Evolutionary conservation across 208 protist species (phyloP), one percentile per base, ranked within the genome.

Genomic region (Trypanosoma conorhini): DNA sequence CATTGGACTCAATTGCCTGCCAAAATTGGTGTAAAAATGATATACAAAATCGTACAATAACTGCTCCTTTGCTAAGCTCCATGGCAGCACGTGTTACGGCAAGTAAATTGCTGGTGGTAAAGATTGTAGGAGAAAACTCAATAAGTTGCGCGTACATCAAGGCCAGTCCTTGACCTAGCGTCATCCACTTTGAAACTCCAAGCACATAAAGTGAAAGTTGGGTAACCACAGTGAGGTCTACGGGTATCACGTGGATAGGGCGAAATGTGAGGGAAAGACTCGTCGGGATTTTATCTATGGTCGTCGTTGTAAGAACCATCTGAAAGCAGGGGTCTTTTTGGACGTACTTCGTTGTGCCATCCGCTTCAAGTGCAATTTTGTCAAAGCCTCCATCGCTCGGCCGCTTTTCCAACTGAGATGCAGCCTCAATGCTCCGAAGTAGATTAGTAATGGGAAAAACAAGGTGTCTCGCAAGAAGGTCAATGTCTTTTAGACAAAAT

Each of bases 401-500:
- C 35, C 55, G 40, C 15, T 62, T 72, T 51, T 40, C 38, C 31
- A 56, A 62, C 9, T 38, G 60, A 62, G 50, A 77, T 52, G 52
- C 52, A 44, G 50, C 19, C 19, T 68, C 54, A 57, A 79, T 60
- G 30, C 17, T 40, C 57, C 58, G 33, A 40, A 79, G 21, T 10
- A 79, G 46, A 30, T 75, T 28, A 22, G 61, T 62, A 19, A 89
- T 56, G 48, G 63, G 65, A 24, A 42, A 0, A 71, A 67, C 28
- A 70, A 88, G 55, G 28, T 70, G 59, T 13, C 46, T 65, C 19
- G 78, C 59, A 15, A 89, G 30, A 7, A 67, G 48, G 26, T 93
- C 82, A 64, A 81, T 82, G 44, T 91, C 80, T 24, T 80, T 59
- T 38, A 96, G 55, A 54, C 84, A 92, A 26, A 92, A 75, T 35